Evolutionary conservation across 805 yeast species (phyloP).

Genomic region (Torulaspora maleeae): DNA sequence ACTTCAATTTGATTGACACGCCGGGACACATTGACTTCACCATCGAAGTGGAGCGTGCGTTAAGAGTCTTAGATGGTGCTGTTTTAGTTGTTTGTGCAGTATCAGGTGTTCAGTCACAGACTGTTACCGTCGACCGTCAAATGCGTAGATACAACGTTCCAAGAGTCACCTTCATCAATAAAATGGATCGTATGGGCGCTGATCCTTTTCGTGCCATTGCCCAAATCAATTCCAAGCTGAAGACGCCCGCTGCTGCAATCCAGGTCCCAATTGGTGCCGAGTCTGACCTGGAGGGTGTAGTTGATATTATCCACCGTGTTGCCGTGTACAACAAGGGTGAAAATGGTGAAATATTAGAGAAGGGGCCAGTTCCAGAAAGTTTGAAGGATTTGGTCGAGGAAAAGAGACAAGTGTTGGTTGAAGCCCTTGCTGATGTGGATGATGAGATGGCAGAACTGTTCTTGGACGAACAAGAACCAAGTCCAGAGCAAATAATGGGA

Average conservation of each 20-base stretch:
- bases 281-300: slow-evolving; percentile 77
- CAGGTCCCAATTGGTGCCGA: slow-evolving; percentile 98
- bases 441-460: slow-evolving; percentile 93
- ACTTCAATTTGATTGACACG: slow-evolving; percentile 93
- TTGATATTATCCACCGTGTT: slow-evolving; percentile 82
- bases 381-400: slow-evolving; percentile 81
- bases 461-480: slow-evolving; percentile 85
- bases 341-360: slow-evolving; percentile 79
- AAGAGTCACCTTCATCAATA: slow-evolving; percentile 90
- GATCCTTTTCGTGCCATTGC: slow-evolving; percentile 94
- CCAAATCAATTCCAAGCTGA: slow-evolving; percentile 80
- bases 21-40: slow-evolving; percentile 99
- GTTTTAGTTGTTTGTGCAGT: slow-evolving; percentile 98
- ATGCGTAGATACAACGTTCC: slow-evolving; percentile 98
- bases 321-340: slow-evolving; percentile 85
- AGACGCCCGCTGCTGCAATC: slow-evolving; percentile 92
- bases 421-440: slow-evolving; percentile 95
- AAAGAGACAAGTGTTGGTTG: slow-evolving; percentile 79
- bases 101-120: slow-evolving; percentile 96
- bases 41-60: slow-evolving; percentile 97
- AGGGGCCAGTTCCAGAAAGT: slow-evolving; percentile 69
- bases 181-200: slow-evolving; percentile 99
- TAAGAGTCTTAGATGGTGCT: slow-evolving; percentile 96
- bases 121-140: slow-evolving; percentile 97
- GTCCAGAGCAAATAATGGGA: slow-evolving; percentile 71